A percentile compares a stretch with the other conserved stretches of the same genome.
Evolutionary conservation across 2,329 filamentous ascomycete species (phyloP).

Genomic region (Claviceps pazoutovae): DNA sequence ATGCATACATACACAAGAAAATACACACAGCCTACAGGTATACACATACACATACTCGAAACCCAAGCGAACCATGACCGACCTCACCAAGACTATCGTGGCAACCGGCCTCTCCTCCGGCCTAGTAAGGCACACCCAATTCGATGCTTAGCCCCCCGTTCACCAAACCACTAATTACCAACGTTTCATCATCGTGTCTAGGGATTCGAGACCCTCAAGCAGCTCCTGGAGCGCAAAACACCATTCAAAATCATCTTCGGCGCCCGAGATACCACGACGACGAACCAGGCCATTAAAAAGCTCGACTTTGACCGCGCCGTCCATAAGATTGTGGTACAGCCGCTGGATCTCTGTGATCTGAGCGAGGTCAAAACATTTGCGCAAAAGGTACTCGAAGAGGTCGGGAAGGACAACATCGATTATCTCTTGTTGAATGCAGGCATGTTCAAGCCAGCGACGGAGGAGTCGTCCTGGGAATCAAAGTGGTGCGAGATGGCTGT

Average conservation of each 20-base stretch:
- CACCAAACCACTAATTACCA: neutral
- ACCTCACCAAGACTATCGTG: constrained; percentile 20
- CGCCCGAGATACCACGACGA: constrained; percentile 28
- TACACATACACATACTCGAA: no score
- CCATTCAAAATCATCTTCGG: constrained; percentile 36
- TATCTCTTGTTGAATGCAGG: constrained; percentile 37
- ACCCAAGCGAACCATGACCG: no score
- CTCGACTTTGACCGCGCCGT: constrained; percentile 26
- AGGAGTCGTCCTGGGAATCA: constrained; percentile 24
- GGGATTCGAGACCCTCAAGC: constrained; percentile 40
- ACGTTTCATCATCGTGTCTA: constrained; percentile 9
- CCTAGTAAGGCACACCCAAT: constrained; percentile 21
- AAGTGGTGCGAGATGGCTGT: constrained; percentile 37
- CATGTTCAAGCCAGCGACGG: constrained; percentile 22
- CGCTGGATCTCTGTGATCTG: constrained; percentile 33
- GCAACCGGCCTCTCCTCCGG: constrained; percentile 37
- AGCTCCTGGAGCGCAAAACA: constrained; percentile 30
- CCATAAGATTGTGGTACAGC: constrained; percentile 30
- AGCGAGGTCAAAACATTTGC: constrained; percentile 32
- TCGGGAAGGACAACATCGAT: constrained; percentile 30
- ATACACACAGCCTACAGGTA: no score
- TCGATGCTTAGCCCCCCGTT: neutral
- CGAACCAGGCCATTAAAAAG: constrained; percentile 27
- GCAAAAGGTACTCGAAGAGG: constrained; percentile 24
- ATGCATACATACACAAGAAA: no score